A percentile compares a stretch with the other conserved stretches of the same genome.
Conservation (phyloP, 2,329 filamentous ascomycete genomes). For the Exophiala phaeomuriformis region DNA sequence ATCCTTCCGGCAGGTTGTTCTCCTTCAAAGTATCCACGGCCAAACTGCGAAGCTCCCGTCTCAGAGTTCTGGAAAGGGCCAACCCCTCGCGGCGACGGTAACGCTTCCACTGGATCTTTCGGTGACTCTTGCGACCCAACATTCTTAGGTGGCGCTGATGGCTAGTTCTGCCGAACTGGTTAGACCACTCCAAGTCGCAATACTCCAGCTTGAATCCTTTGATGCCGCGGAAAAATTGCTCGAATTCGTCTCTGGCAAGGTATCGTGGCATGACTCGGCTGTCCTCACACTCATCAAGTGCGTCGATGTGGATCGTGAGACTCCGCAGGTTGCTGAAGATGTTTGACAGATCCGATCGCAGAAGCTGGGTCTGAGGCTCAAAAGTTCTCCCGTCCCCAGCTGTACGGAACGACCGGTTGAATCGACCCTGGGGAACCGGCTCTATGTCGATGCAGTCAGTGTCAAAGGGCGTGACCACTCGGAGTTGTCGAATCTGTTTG, state of each 20-base stretch:
- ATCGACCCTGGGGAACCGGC: neutral
- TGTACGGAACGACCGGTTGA: neutral
- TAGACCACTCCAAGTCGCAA: neutral
- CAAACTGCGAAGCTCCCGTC: too few species aligned
- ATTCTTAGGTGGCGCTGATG: neutral
- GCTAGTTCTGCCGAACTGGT: neutral
- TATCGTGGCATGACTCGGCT: neutral
- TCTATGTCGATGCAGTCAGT: neutral
- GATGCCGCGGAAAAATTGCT: neutral
- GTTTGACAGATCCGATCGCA: neutral
- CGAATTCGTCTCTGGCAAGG: neutral
- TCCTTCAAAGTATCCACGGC: neutral
- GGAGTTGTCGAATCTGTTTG: neutral
- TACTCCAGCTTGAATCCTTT: neutral
- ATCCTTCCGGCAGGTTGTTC: neutral
- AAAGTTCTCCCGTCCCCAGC: too few species aligned
- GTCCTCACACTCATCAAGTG: neutral
- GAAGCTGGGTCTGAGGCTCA: neutral
- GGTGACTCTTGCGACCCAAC: neutral
- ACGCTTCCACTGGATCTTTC: neutral
- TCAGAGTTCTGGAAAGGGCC: too few species aligned
- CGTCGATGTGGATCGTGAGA: neutral
- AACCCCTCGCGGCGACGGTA: too few species aligned
- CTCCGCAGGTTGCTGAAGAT: neutral
- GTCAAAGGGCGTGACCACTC: neutral